A percentile compares a stretch with the other conserved stretches of the same genome.
These are phyloP conservation scores for Parafenestella ontariensis DNA, from an alignment of 2,329 filamentous ascomycete genomes.

Conservation along the genomic window DNA sequence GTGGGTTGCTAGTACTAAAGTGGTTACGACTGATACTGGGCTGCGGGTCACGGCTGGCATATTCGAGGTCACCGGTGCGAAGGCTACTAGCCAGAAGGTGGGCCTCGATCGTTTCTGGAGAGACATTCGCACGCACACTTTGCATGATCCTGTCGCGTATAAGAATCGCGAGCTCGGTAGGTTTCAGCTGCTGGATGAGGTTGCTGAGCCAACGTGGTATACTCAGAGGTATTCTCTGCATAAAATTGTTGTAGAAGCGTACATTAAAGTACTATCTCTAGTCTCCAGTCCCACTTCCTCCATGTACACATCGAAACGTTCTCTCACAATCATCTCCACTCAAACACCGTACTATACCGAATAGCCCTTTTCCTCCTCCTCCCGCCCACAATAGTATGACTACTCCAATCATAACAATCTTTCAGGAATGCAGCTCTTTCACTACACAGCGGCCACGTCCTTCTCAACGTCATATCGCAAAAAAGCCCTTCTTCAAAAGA, in stretches of 20 bases:
- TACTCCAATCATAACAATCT: conserved; percentile 4
- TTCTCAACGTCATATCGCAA: conserved; percentile 42
- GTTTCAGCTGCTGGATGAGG: conserved; percentile 63
- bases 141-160: conserved; percentile 73
- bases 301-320: neutral
- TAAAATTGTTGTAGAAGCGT: too few relatives aligned
- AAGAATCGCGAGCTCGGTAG: conserved; percentile 69
- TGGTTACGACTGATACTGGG: conserved; percentile 67
- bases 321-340: neutral
- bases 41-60: conserved; percentile 66
- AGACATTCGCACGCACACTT: conserved; percentile 69
- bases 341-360: conserved; percentile 23
- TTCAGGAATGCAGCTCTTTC: neutral
- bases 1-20: conserved; percentile 68
- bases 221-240: too few relatives aligned
- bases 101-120: conserved; percentile 72
- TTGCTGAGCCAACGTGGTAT: conserved; percentile 68
- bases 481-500: conserved; percentile 37
- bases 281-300: too few relatives aligned
- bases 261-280: too few relatives aligned
- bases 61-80: conserved; percentile 69
- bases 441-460: conserved; percentile 34
- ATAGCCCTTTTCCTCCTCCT: conserved; percentile 50
- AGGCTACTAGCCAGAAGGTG: conserved; percentile 64
- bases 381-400: neutral